Base-by-base conservation (phyloP, 139 green algal genomes). In the Yamagishiella unicocca region DNA sequence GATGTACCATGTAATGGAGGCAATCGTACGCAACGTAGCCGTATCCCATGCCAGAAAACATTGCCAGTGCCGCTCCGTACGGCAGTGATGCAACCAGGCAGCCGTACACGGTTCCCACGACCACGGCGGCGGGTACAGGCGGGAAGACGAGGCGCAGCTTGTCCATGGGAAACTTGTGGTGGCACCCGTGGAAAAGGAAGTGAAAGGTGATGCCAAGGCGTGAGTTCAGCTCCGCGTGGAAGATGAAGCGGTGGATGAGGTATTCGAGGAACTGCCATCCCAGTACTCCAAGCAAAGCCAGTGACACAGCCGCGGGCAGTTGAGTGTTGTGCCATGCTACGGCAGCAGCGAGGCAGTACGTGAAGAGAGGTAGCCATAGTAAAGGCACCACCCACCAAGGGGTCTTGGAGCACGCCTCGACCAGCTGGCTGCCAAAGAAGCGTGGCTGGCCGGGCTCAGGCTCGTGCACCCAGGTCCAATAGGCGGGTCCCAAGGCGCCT, bases 91-190 rank as follows among this genome's bases (percentile, higher is more conserved):
- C 7, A 12, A 80, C 58, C 40, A 97, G 82, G 0, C 46, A 33
- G 21, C 25, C 73, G 37, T 91, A 94, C 19, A 97, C 89, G 2
- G 64, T 27, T 2, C 9, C 79, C n/a, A 92, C 93, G 2, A 96
- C 86, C 2, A 71, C 43, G 1, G 73, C 73, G 6, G 94, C 94
- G 0, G 96, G 94, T 14, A 96, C 64, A 3, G 96, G 97, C n/a
- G 97, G 97, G 75, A 99, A 98, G 0, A 99, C 97, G 7, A 99
- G 92, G 3, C 97, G 90, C 42, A 94, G 67, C n/a, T 74, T 70
- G 85, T 99, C 97, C 73, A 93, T 91, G 6, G 97, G 97, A 82
- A 93, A 98, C 93, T 99, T 99, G 94, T 99, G 97, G 87, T 99
- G 97, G 88, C 94, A 97, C 43, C 97, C 97, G 67, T 99, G 97